A percentile compares a stretch with the other conserved stretches of the same genome.
These are phyloP conservation scores for Penicillium nucicola DNA, from an alignment of 495 filamentous ascomycete species.

Conservation along the genomic window DNA sequence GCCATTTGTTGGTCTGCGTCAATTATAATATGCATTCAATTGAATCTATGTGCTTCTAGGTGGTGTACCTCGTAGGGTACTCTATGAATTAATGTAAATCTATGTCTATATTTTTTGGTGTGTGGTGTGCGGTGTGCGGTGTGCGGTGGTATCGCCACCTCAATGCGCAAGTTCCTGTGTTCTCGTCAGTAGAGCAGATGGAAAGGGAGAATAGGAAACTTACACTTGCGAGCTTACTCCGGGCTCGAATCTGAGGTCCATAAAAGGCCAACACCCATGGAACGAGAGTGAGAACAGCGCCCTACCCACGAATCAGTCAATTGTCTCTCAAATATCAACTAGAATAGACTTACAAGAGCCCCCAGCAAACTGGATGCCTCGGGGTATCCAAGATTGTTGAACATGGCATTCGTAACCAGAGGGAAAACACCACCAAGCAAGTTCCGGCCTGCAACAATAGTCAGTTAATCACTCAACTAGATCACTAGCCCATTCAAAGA, in stretches of 20 bases:
- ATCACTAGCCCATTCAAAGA: neutral
- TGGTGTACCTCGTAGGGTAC: neutral
- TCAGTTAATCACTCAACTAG: neutral
- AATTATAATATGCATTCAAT: constrained; percentile 1
- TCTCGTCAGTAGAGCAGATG: constrained; percentile 6
- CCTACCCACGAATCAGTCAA: constrained; percentile 28
- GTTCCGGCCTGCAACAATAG: constrained; percentile 57
- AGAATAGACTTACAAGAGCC: constrained; percentile 49
- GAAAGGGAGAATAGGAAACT: neutral
- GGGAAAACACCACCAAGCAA: constrained; percentile 82
- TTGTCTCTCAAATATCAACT: neutral
- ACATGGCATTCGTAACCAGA: constrained; percentile 69
- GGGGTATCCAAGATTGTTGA: constrained; percentile 65
- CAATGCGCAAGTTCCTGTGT: constrained; percentile 30
- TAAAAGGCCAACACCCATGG: constrained; percentile 85
- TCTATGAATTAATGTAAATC: neutral
- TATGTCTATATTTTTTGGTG: too few species aligned
- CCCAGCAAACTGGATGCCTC: constrained; percentile 76
- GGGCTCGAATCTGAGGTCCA: constrained; percentile 72
- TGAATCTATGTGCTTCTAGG: neutral
- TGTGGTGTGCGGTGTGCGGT: too few species aligned
- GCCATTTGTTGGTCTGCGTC: neutral
- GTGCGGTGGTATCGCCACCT: neutral
- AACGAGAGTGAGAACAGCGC: constrained; percentile 66
- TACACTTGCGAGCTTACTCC: constrained; percentile 71